phyloP scores from a whole-genome alignment of 805 yeast genomes.

The Kurtzmaniella cleridarum region DNA sequence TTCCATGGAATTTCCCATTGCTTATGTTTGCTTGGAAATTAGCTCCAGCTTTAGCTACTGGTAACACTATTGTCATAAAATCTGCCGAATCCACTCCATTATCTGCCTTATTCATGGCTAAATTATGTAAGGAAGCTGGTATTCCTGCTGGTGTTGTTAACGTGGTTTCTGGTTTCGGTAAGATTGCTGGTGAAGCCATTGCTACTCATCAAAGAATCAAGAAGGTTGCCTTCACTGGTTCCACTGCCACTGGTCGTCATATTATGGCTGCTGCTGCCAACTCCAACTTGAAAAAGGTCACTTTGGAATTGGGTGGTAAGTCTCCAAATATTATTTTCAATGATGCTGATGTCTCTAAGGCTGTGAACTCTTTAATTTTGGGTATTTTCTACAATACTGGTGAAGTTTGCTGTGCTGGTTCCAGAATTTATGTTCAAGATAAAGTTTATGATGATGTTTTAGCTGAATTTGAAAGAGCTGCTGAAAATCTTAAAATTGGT shows the following conservation, averaged over 20 bases:
- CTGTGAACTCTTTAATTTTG: constrained; percentile 67
- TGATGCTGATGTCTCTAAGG: constrained; percentile 75
- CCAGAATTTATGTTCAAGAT: constrained; percentile 86
- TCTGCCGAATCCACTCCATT: constrained; percentile 91
- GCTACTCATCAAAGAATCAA: constrained; percentile 74
- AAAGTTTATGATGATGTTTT: constrained; percentile 74
- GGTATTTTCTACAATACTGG: constrained; percentile 95
- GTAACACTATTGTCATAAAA: constrained; percentile 83
- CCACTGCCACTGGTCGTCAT: constrained; percentile 82
- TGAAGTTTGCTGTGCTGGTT: constrained; percentile 94
- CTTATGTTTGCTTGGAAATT: constrained; percentile 93
- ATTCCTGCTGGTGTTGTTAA: constrained; percentile 89
- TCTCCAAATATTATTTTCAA: constrained; percentile 86
- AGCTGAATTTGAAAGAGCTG: constrained; percentile 53
- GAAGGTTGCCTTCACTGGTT: constrained; percentile 93
- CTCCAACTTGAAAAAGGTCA: constrained; percentile 80
- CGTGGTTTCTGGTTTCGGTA: constrained; percentile 82
- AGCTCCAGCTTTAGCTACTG: constrained; percentile 89
- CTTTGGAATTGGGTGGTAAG: constrained; percentile 95
- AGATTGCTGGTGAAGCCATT: constrained; percentile 76
- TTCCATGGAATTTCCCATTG: constrained; percentile 96
- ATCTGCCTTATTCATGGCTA: constrained; percentile 73
- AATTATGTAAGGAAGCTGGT: constrained; percentile 73
- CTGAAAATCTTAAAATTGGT: constrained; percentile 62
- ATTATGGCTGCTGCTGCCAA: constrained; percentile 79